phyloP scores from a whole-genome alignment of 805 yeast species.

The Sugiyamaella floridensis region DNA sequence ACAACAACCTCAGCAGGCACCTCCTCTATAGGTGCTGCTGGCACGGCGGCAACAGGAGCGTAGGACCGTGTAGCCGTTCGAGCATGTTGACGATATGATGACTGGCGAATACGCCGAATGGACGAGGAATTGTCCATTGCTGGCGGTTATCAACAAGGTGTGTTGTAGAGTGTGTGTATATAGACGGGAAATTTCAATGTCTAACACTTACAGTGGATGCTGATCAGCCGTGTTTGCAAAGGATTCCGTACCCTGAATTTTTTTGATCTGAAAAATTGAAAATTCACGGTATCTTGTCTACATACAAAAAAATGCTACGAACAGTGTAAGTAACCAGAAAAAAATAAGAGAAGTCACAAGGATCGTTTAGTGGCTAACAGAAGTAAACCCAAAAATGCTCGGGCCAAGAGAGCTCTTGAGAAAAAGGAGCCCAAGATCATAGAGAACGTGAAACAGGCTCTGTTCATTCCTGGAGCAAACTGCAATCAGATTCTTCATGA shows the following conservation, averaged over 20 bases:
- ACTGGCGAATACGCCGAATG: conserved; percentile 14
- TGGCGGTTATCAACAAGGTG: neutral
- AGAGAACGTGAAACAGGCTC: conserved; percentile 83
- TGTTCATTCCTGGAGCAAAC: conserved; percentile 85
- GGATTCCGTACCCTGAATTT: neutral
- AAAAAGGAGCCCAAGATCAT: conserved; percentile 80
- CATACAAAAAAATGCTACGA: conserved; percentile 28
- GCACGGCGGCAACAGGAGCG: neutral
- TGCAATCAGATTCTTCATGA: conserved; percentile 77
- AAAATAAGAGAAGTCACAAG: neutral
- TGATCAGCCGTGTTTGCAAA: neutral
- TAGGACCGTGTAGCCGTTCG: neutral
- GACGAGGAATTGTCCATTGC: conserved; percentile 9
- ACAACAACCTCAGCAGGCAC: neutral
- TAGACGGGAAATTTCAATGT: neutral
- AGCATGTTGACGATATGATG: conserved; percentile 11
- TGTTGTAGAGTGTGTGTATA: neutral
- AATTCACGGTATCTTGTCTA: neutral
- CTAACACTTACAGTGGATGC: too few species aligned
- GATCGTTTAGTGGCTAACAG: conserved; percentile 28
- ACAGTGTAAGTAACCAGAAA: conserved; percentile 31
- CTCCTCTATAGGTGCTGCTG: neutral
- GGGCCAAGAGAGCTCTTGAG: conserved; percentile 90
- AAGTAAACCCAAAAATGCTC: conserved; percentile 85
- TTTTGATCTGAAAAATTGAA: neutral